phyloP scores from a whole-genome alignment of 441 rosid species.

The Populus trichocarpa region DNA sequence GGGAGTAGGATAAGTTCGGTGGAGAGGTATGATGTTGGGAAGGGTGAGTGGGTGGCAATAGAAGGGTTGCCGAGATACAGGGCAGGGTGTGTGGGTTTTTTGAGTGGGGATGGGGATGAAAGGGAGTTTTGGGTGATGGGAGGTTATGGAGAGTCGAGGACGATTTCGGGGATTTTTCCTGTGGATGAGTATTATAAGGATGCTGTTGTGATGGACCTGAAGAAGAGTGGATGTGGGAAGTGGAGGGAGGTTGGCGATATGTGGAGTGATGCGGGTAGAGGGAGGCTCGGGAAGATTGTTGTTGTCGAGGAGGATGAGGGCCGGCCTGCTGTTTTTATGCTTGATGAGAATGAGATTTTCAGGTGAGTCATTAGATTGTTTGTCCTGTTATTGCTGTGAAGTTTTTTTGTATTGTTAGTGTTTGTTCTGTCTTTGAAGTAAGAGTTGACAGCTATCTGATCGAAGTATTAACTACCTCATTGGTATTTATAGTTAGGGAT shows the following conservation, averaged over 20 bases:
- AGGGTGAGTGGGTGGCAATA: conserved; percentile 66
- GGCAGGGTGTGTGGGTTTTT: conserved; percentile 84
- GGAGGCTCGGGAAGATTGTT: conserved; percentile 73
- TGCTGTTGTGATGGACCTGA: conserved; percentile 70
- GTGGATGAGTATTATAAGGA: conserved; percentile 80
- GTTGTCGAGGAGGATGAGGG: conserved; percentile 44
- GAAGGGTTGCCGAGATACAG: conserved; percentile 68
- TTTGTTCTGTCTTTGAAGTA: not conserved
- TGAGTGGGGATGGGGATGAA: conserved; percentile 32
- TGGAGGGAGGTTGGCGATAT: conserved; percentile 82
- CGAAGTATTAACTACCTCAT: not conserved
- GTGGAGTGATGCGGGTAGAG: conserved; percentile 66
- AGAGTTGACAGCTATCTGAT: not conserved
- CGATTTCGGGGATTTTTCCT: conserved; percentile 67
- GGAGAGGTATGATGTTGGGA: conserved; percentile 68
- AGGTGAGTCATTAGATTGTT: conserved; percentile 33
- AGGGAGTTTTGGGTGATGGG: conserved; percentile 95
- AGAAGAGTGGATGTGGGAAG: conserved; percentile 29
- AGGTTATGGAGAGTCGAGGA: conserved; percentile 81
- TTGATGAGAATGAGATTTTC: conserved; percentile 57
- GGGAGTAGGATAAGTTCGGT: conserved; percentile 79
- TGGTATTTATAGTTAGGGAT: not conserved
- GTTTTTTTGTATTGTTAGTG: not conserved
- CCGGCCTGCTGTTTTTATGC: conserved; percentile 69
- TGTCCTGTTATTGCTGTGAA: not conserved